These are phyloP conservation scores for Coprinellus aureogranulatus DNA, from an alignment of 768 basidiomycete species.

Conservation along the genomic window DNA sequence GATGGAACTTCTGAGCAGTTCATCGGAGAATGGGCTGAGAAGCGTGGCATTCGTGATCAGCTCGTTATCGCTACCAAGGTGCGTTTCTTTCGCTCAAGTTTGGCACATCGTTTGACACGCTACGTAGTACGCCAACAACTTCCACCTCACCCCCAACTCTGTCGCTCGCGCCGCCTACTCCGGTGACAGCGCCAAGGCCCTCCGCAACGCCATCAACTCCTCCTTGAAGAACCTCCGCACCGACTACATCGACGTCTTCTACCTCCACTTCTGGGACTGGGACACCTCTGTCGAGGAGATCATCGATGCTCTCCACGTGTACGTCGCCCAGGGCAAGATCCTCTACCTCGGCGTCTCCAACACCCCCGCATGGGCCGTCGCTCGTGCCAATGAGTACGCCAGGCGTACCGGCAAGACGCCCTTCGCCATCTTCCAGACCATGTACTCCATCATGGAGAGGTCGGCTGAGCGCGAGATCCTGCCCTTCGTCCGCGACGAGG, in stretches of 20 bases:
- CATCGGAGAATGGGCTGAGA: conserved; percentile 44
- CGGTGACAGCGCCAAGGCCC: conserved; percentile 43
- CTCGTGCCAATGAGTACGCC: conserved; percentile 14
- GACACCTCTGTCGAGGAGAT: conserved; percentile 51
- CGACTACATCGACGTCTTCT: conserved; percentile 33
- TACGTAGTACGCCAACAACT: conserved; percentile 25
- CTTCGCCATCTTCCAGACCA: conserved; percentile 12
- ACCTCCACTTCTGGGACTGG: conserved; percentile 52
- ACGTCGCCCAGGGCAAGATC: conserved; percentile 51
- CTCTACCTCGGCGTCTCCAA: conserved; percentile 31
- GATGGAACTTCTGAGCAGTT: conserved; percentile 37
- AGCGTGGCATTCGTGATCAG: conserved; percentile 35
- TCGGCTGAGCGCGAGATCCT: conserved; percentile 14
- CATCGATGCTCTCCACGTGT: conserved; percentile 50
- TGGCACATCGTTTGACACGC: not conserved
- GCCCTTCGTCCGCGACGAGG: conserved; percentile 36
- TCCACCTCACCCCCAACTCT: conserved; percentile 21
- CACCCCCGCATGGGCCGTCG: conserved; percentile 10
- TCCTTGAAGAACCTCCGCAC: conserved; percentile 43
- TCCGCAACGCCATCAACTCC: conserved; percentile 34
- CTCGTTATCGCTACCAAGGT: conserved; percentile 38
- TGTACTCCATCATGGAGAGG: conserved; percentile 11
- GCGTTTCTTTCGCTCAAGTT: not conserved
- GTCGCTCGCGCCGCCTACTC: conserved; percentile 27
- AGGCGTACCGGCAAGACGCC: conserved; percentile 9